Evolutionary conservation across 2,329 filamentous ascomycete genomes (phyloP), one percentile per base, ranked within the genome.

Genomic region (Colletotrichum tamarilloi): DNA sequence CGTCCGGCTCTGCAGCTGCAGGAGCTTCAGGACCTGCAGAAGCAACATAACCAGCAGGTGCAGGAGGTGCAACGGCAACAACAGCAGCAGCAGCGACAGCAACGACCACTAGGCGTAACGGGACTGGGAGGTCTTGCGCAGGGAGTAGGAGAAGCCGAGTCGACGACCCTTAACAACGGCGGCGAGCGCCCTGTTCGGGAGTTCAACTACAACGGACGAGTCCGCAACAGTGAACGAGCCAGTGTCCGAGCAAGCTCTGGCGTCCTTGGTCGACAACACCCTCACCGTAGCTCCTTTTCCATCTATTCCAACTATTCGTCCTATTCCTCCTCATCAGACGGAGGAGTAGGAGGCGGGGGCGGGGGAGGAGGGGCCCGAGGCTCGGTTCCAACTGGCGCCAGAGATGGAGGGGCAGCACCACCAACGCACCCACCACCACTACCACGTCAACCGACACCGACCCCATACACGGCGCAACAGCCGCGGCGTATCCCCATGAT

Each of bases 151-250:
- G 38, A 5, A 28, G 69, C 35, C 12, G 65, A 52, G 9, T 32
- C 14, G 12, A 14, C 49, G 26, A n/a, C 38, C 22, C 65, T 38
- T n/a, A 19, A 35, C 52, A 26, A 38, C 22, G 64, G 58, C 69
- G 70, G 42, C 46, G 70, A 73, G 66, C 70, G 70, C 42, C 66
- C 66, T 42, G 59, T 73, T 42, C 70, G 70, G 46, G 66, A 69
- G 11, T 69, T 69, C 59, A 73, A 73, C 70, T 73, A 73, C 70
- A 65, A 73, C 66, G 70, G 70, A 59, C 65, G 70, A 63, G 66
- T 67, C 53, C 70, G 70, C 28, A 69, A 64, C 66, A 69, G 70
- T 55, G 70, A 73, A 32, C 65, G 55, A 28, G 38, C 38, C 59
- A 62, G 59, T 16, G 38, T 30, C 8, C 46, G 59, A 19, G 59